A percentile compares a stretch with the other conserved stretches of the same genome.
Conservation (phyloP, 345 rosid species). For the Carallia pectinifolia region DNA sequence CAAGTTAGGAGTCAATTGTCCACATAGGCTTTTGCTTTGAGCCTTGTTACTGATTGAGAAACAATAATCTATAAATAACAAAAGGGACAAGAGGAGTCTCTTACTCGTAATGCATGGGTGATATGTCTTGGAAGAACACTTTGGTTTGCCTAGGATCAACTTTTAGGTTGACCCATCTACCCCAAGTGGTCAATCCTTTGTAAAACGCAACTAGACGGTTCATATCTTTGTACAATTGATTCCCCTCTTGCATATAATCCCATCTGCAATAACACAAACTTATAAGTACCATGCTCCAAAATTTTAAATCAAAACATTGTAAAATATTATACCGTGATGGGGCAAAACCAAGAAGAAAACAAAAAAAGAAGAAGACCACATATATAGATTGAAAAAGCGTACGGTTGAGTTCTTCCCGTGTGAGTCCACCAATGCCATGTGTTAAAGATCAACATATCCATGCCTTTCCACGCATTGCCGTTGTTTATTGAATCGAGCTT, state of each 20-base stretch:
- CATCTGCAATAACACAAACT: constrained; percentile 42
- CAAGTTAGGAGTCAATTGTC: too few relatives aligned
- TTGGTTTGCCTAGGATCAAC: constrained; percentile 69
- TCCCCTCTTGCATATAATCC: constrained; percentile 70
- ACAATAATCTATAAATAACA: too few relatives aligned
- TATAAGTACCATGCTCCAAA: too few relatives aligned
- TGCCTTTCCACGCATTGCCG: constrained; percentile 74
- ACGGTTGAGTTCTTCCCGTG: constrained; percentile 69
- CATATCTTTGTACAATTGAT: constrained; percentile 67
- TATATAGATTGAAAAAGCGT: constrained; percentile 2
- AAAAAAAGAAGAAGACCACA: background rate
- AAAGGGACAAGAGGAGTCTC: constrained; percentile 11
- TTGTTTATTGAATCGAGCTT: constrained; percentile 66
- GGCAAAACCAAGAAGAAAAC: too few relatives aligned
- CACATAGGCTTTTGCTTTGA: too few relatives aligned
- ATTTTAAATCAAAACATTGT: too few relatives aligned
- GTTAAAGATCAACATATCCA: constrained; percentile 86
- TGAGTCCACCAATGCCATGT: constrained; percentile 98
- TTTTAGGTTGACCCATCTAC: constrained; percentile 72
- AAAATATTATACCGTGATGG: too few relatives aligned
- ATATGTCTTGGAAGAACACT: constrained; percentile 81
- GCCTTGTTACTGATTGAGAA: too few relatives aligned
- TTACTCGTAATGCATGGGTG: constrained; percentile 90
- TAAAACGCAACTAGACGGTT: constrained; percentile 74
- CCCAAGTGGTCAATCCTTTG: constrained; percentile 91